phyloP scores from a whole-genome alignment of 768 basidiomycete species.

The Russula olivacea region DNA sequence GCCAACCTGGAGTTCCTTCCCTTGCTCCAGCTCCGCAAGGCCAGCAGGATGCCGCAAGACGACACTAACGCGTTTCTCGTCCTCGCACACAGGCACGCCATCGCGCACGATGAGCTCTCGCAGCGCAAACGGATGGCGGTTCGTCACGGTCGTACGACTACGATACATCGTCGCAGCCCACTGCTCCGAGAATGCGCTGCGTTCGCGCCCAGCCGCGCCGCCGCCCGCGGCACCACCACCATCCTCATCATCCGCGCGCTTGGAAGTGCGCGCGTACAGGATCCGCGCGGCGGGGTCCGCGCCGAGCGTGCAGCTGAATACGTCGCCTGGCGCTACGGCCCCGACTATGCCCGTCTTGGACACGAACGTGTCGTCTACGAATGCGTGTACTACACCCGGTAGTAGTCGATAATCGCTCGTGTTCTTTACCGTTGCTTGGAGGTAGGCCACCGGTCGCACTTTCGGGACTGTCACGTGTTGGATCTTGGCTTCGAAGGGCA shows the following conservation, averaged over 20 bases:
- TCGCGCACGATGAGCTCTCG: constrained; percentile 43
- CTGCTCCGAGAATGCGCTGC: constrained; percentile 41
- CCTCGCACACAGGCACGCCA: constrained; percentile 37
- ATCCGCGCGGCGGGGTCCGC: constrained; percentile 32
- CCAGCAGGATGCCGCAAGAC: constrained; percentile 43
- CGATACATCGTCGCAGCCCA: constrained; percentile 41
- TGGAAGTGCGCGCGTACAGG: constrained; percentile 38
- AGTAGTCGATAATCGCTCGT: constrained; percentile 52
- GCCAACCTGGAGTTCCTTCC: constrained; percentile 33
- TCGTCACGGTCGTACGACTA: constrained; percentile 36
- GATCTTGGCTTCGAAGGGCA: constrained; percentile 42
- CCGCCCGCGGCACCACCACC: too few relatives aligned
- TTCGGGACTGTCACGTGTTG: constrained; percentile 48
- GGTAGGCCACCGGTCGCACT: constrained; percentile 43
- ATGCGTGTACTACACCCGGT: constrained; percentile 48
- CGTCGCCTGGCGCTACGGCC: constrained; percentile 46
- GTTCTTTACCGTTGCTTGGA: constrained; percentile 45
- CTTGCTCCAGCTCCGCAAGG: constrained; percentile 42
- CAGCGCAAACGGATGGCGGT: constrained; percentile 45
- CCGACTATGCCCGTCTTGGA: constrained; percentile 45
- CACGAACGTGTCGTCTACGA: constrained; percentile 52
- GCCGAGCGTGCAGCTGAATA: constrained; percentile 52
- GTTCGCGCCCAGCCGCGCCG: constrained; percentile 25
- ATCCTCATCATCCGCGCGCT: constrained; percentile 32
- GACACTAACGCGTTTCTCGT: constrained; percentile 40